These are phyloP conservation scores for Stemphylium beticola DNA, from an alignment of 2,329 filamentous ascomycete genomes.

Conservation along the genomic window DNA sequence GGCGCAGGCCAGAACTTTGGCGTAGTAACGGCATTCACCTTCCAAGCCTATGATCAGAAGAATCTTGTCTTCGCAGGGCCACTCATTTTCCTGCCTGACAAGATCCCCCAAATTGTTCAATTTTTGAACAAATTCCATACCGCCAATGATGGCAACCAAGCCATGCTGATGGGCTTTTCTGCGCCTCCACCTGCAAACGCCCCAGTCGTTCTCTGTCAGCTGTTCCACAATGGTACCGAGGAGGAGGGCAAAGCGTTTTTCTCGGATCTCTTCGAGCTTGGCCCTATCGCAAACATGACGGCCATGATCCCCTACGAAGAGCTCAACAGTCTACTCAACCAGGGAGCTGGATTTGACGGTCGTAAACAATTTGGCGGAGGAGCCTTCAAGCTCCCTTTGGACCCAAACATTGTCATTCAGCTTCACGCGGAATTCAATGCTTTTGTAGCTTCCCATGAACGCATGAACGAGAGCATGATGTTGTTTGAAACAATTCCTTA, in stretches of 20 bases:
- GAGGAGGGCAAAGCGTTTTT: slow-evolving; percentile 37
- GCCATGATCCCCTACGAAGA: slow-evolving; percentile 40
- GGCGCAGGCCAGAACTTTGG: slow-evolving; percentile 48
- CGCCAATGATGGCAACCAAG: slow-evolving; percentile 38
- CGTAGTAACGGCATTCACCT: slow-evolving; percentile 52
- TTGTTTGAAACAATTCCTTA: slow-evolving; percentile 41
- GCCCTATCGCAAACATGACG: slow-evolving; percentile 32
- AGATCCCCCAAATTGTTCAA: slow-evolving; percentile 32
- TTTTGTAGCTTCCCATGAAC: slow-evolving; percentile 33
- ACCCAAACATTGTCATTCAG: slow-evolving; percentile 25
- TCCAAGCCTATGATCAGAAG: slow-evolving; percentile 41
- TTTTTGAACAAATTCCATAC: slow-evolving; percentile 41
- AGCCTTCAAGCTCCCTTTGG: slow-evolving; percentile 44
- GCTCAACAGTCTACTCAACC: slow-evolving; percentile 44
- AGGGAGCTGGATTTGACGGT: slow-evolving; percentile 40
- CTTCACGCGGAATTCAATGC: slow-evolving; percentile 35
- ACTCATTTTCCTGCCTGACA: slow-evolving; percentile 44
- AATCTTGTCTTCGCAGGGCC: slow-evolving; percentile 46
- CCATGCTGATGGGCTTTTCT: slow-evolving; percentile 35
- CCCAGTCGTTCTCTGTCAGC: slow-evolving; percentile 36
- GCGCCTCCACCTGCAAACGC: slow-evolving; percentile 36
- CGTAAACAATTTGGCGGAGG: slow-evolving; percentile 48
- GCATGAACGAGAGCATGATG: slow-evolving; percentile 36
- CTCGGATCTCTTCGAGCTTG: slow-evolving; percentile 34
- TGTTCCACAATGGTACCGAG: slow-evolving; percentile 48